Evolutionary conservation across 2,329 filamentous ascomycete genomes (phyloP).

Genomic region (Curvularia lunata): DNA sequence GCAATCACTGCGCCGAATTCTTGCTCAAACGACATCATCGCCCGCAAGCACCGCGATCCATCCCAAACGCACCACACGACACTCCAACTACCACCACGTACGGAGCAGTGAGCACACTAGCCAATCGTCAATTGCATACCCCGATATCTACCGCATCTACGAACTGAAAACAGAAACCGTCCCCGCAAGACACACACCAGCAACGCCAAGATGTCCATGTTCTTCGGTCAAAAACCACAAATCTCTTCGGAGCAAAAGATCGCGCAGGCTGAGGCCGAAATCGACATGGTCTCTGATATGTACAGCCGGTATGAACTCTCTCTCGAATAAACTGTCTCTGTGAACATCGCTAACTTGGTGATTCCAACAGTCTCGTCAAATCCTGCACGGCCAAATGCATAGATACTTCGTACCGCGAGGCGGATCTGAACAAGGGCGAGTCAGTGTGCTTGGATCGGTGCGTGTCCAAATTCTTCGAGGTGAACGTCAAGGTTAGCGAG

Average conservation of each 20-base stretch:
- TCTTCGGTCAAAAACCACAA: constrained; percentile 72
- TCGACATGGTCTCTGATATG: constrained; percentile 97
- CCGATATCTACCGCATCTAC: not conserved
- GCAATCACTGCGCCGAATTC: not conserved
- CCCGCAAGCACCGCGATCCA: constrained; percentile 1
- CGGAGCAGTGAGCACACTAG: not conserved
- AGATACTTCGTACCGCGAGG: constrained; percentile 89
- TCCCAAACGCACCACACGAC: not conserved
- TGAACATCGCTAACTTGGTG: constrained; percentile 6
- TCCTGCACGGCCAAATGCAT: constrained; percentile 95
- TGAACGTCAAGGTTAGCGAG: constrained; percentile 96
- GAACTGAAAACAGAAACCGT: no score
- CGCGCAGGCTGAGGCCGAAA: constrained; percentile 92
- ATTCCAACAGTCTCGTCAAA: constrained; percentile 71
- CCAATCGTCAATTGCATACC: not conserved
- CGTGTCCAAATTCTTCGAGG: constrained; percentile 97
- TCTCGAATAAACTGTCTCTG: no score
- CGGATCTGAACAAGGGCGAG: constrained; percentile 98
- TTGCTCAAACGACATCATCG: constrained; percentile 5
- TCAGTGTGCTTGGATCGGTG: constrained; percentile 98
- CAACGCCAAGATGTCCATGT: constrained; percentile 46
- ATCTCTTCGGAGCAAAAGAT: constrained; percentile 97
- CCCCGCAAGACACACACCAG: not conserved
- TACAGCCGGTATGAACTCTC: constrained; percentile 80
- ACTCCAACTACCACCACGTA: not conserved